Percentiles rank a stretch among this genome's conserved stretches.
phyloP scores from a whole-genome alignment of 768 basidiomycete species.

The Crucibulum laeve region DNA sequence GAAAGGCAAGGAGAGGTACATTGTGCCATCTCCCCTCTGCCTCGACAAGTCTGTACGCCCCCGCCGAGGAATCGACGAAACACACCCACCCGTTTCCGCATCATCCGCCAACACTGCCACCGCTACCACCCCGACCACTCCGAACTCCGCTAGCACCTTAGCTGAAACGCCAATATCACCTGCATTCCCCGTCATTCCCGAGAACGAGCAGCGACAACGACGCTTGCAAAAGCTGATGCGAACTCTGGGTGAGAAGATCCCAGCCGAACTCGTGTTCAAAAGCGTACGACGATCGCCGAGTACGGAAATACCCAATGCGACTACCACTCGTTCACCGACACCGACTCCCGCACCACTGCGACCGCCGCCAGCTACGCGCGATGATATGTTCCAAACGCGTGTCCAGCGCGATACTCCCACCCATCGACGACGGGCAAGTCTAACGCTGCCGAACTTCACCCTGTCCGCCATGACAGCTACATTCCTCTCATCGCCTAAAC shows the following conservation, averaged over 20 bases:
- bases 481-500: neutral
- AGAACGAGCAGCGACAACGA: constrained; percentile 11
- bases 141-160: neutral
- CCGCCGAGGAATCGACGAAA: too few species aligned
- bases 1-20: too few species aligned
- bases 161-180: neutral
- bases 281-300: too few species aligned
- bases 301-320: too few species aligned
- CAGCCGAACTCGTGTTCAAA: constrained; percentile 14
- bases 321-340: too few species aligned
- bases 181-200: neutral
- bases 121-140: too few species aligned
- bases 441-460: constrained; percentile 8
- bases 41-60: too few species aligned
- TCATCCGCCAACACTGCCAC: too few species aligned
- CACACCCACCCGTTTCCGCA: too few species aligned
- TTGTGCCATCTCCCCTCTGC: too few species aligned
- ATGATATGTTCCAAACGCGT: neutral
- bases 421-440: constrained; percentile 7
- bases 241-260: constrained; percentile 14
- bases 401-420: neutral
- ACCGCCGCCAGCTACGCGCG: neutral
- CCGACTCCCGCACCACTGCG: neutral
- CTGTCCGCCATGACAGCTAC: constrained; percentile 6
- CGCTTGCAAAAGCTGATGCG: constrained; percentile 14